A percentile compares a stretch with the other conserved stretches of the same genome.
Conservation (phyloP, 139 green algal genomes). For the Monoraphidium neglectum region DNA sequence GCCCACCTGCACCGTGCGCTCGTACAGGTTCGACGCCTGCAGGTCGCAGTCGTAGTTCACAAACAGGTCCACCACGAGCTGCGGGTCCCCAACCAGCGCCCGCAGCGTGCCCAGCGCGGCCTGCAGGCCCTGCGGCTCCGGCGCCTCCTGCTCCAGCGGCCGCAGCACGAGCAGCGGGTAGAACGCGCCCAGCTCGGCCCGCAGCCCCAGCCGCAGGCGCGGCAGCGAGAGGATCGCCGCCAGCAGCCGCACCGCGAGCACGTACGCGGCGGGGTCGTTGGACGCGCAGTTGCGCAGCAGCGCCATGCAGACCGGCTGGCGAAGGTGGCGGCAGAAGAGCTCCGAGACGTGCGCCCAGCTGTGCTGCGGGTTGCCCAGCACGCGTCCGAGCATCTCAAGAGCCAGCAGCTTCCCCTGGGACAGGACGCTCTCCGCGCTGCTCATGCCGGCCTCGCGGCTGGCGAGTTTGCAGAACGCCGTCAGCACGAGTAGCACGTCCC, state of each 20-base stretch:
- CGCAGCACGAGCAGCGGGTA: constrained; percentile 88
- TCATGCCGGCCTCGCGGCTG: constrained; percentile 34
- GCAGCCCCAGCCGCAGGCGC: constrained; percentile 56
- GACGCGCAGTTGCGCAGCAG: constrained; percentile 80
- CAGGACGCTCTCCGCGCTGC: constrained; percentile 24
- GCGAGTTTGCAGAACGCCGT: constrained; percentile 89
- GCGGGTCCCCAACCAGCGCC: constrained; percentile 50
- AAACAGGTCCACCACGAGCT: constrained; percentile 89
- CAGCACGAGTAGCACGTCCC: constrained; percentile 85
- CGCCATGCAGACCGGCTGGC: constrained; percentile 81
- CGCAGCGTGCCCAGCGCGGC: constrained; percentile 50
- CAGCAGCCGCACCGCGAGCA: constrained; percentile 56
- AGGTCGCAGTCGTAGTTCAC: constrained; percentile 97
- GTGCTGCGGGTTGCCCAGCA: constrained; percentile 62
- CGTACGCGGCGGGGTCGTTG: constrained; percentile 49
- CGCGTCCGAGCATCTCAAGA: constrained; percentile 87
- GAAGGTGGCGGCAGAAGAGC: constrained; percentile 75
- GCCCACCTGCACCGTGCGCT: constrained; percentile 62
- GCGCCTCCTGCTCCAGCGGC: constrained; percentile 67
- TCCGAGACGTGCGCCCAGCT: constrained; percentile 66
- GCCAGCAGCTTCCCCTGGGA: constrained; percentile 87
- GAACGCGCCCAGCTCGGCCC: constrained; percentile 89
- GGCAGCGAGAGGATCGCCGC: constrained; percentile 47
- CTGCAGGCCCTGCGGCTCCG: constrained; percentile 27
- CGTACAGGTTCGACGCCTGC: constrained; percentile 79